Evolutionary conservation across 805 yeast species (phyloP), one percentile per base, ranked within the genome.

Genomic region (Saturnispora saitoi): DNA sequence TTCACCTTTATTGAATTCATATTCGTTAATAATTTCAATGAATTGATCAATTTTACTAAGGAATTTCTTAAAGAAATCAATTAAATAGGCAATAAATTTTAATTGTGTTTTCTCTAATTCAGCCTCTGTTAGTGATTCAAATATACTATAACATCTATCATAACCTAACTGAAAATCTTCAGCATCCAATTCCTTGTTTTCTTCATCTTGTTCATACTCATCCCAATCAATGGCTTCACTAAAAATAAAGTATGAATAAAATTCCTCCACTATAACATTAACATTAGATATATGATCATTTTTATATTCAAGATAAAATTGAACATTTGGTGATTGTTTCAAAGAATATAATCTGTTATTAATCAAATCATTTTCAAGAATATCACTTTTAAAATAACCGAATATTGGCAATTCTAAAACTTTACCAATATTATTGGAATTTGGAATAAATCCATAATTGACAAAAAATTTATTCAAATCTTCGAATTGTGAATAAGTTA

Each of bases 391-490:
- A 30, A 41, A 51, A 44, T 62, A 62, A 2, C 68, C 66, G 56
- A 65, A 58, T 32, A 70, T 57, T 2, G 71, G 65, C 4, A 65
- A 52, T n/a, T 71, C 75, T 48, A 63, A 58, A 7, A 65, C 48
- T 32, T 61, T 61, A 31, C 42, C 26, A 14, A 31, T 41, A 7
- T 41, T 40, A 9, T 43, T 26, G 34, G 62, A 56, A 9, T 44
- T 52, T 6, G 80, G 80, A 4, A 71, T 56, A 52, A 76, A 76
- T 1, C 80, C 80, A 55, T 76, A 76, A 4, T 66, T 65, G 39
- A 64, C 58, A 24, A 66, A 63, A 51, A 75, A 71, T 31, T 60
- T 59, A 31, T 64, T 59, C 20, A 71, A 47, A 48, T 76, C 78
- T 49, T 72, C 77, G 4, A 57, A 50, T n/a, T 67, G 68, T 3